Conservation (phyloP, 805 yeast species). For the Candida xyloterini region DNA sequence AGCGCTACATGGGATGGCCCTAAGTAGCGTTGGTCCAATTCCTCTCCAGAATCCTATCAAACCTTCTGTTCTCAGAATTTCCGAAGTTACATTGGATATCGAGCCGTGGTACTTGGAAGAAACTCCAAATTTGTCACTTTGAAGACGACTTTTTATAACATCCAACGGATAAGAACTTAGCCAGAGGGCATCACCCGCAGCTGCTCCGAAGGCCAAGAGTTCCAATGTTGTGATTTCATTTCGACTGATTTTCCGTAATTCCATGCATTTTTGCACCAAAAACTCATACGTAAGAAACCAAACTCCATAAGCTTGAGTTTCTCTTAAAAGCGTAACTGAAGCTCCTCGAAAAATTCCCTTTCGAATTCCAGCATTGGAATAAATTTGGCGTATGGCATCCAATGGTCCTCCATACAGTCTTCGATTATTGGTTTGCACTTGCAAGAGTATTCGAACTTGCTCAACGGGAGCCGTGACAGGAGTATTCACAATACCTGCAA, state of each 20-base stretch:
- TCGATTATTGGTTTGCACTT: slow-evolving; percentile 43
- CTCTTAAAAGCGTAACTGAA: slow-evolving; percentile 52
- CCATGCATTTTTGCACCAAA: slow-evolving; percentile 42
- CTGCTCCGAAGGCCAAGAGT: slow-evolving; percentile 55
- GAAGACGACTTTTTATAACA: slow-evolving; percentile 49
- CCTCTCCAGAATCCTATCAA: slow-evolving; percentile 60
- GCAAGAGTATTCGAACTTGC: slow-evolving; percentile 61
- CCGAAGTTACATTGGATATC: slow-evolving; percentile 34
- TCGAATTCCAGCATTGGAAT: slow-evolving; percentile 37
- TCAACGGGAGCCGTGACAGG: slow-evolving; percentile 65
- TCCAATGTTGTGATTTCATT: slow-evolving; percentile 53
- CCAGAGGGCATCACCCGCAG: slow-evolving; percentile 71
- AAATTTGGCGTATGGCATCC: slow-evolving; percentile 44
- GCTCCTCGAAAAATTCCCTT: slow-evolving; percentile 55
- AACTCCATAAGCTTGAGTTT: slow-evolving; percentile 70
- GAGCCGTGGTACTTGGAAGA: slow-evolving; percentile 43
- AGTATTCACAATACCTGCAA: slow-evolving; percentile 64
- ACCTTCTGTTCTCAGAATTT: slow-evolving; percentile 44
- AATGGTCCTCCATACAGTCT: slow-evolving; percentile 40
- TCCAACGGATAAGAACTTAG: slow-evolving; percentile 51
- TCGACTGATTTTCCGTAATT: slow-evolving; percentile 37
- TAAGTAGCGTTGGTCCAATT: slow-evolving; percentile 52
- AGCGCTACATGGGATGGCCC: slow-evolving; percentile 67
- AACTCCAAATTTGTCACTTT: slow-evolving; percentile 50
- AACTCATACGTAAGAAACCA: slow-evolving; percentile 69